Conservation (phyloP, 371 early-diverging fungal species). For the Syncephalis fuscata region DNA sequence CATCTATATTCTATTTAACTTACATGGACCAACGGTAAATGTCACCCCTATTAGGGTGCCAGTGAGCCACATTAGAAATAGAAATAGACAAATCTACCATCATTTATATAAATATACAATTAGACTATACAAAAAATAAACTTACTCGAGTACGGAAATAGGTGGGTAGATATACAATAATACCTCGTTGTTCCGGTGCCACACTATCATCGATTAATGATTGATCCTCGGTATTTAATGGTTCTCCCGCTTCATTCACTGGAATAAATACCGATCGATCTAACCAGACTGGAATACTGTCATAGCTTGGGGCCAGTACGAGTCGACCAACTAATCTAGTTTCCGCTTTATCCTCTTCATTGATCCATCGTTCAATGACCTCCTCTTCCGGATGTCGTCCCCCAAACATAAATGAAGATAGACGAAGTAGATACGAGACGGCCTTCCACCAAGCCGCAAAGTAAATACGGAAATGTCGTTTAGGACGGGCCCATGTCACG, state of each 20-base stretch:
- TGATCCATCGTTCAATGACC: slow-evolving; percentile 23
- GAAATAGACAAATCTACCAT: slow-evolving; percentile 15
- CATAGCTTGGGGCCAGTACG: slow-evolving; percentile 31
- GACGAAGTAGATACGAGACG: slow-evolving; percentile 34
- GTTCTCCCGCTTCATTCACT: slow-evolving; percentile 36
- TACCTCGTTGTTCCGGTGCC: slow-evolving; percentile 17
- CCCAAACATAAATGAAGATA: slow-evolving; percentile 73
- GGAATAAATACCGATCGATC: slow-evolving; percentile 55
- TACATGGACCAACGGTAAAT: slow-evolving; percentile 22
- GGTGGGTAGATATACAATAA: slow-evolving; percentile 50
- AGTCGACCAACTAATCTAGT: slow-evolving; percentile 42
- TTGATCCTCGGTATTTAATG: slow-evolving; percentile 40
- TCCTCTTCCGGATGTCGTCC: slow-evolving; percentile 48
- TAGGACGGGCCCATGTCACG: slow-evolving; percentile 28
- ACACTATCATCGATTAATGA: slow-evolving; percentile 27
- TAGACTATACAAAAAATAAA: not conserved
- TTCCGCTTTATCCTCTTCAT: slow-evolving; percentile 21
- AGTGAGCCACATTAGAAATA: slow-evolving; percentile 32
- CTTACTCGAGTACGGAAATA: slow-evolving; percentile 27
- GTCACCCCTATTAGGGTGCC: slow-evolving; percentile 17
- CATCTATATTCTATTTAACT: slow-evolving; percentile 4
- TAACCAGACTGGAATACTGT: slow-evolving; percentile 39
- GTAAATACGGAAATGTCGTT: slow-evolving; percentile 11
- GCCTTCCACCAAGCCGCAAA: slow-evolving; percentile 39
- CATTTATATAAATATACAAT: not conserved